A percentile compares a stretch with the other conserved stretches of the same genome.
Evolutionary conservation across 2,329 filamentous ascomycete genomes (phyloP).

Genomic region (Fusarium brachygibbosum): DNA sequence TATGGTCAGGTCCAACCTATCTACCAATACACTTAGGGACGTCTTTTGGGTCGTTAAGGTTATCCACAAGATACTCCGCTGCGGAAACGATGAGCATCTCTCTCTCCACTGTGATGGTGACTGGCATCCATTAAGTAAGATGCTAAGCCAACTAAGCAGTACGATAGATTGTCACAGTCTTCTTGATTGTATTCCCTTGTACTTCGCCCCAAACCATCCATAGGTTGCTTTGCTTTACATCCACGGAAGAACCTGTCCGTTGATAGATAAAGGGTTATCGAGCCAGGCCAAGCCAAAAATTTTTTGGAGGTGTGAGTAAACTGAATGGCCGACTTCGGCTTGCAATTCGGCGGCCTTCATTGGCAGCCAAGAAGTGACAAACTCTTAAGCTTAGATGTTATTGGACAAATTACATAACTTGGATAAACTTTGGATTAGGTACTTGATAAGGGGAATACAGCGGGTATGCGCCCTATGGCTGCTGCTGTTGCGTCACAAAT

Average conservation of each 20-base stretch:
- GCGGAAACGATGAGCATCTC: slow-evolving; percentile 30
- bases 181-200: background rate
- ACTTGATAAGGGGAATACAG: slow-evolving; percentile 43
- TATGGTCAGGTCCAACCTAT: slow-evolving; percentile 13
- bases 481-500: slow-evolving; percentile 26
- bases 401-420: slow-evolving; percentile 39
- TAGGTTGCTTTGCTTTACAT: background rate
- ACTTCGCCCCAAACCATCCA: background rate
- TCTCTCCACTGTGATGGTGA: slow-evolving; percentile 32
- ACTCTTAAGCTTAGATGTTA: slow-evolving; percentile 19
- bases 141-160: background rate
- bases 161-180: slow-evolving; percentile 1
- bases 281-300: slow-evolving; percentile 14
- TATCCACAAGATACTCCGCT: slow-evolving; percentile 45
- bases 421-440: slow-evolving; percentile 27
- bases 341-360: slow-evolving; percentile 43
- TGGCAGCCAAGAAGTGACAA: slow-evolving; percentile 33
- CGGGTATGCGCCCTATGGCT: slow-evolving; percentile 18
- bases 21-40: slow-evolving; percentile 5
- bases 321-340: slow-evolving; percentile 47
- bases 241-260: slow-evolving; percentile 19
- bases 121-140: slow-evolving; percentile 9
- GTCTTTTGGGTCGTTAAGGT: slow-evolving; percentile 28
- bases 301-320: slow-evolving; percentile 23
- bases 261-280: slow-evolving; percentile 26